Evolutionary conservation across 352 stramenopile species (phyloP), one percentile per base, ranked within the genome.

Genomic region (Aphanomyces stellatus): DNA sequence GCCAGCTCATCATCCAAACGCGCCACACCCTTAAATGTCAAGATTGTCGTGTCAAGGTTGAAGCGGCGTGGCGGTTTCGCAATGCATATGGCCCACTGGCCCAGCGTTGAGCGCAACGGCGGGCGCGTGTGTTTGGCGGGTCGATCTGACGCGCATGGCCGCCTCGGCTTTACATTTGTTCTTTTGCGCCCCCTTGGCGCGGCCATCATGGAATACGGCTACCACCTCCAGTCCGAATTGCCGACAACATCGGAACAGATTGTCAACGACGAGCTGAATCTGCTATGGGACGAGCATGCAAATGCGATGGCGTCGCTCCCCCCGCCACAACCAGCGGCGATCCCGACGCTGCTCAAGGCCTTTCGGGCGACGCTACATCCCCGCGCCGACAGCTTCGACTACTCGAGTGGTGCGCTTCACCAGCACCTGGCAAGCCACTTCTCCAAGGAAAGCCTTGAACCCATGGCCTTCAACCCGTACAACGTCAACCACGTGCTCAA

Each of bases 391-490:
- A 51, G 42, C 19, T 51, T 25, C 19, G 25, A 51, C n/a, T 22
- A 51, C 19, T 8, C 8, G 37, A 22, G 13, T 27, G 6, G n/a
- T 5, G 42, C n/a, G 13, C n/a, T 51, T 13, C 13, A 51, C 13
- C 25, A 13, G 8, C 7, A 22, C 13, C 22, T 57, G 25, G 6
- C 49, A 35, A 17, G 13, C 10, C 25, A 33, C 6, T 34, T 57
- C 15, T n/a, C 49, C 7, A 57, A 57, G 22, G 49, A 57, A n/a
- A 37, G 22, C 22, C 42, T 67, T 19, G 60, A 67, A n/a, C 60
- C 60, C 31, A 41, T 67, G 49, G 60, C 60, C 4, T 67, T 67
- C 60, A 15, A 48, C 19, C 55, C 55, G 11, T 13, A 34, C 27
- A 28, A 67, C n/a, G 28, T 57, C 17, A 30, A 33, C 49, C 49